These are phyloP conservation scores for Xylaria curta DNA, from an alignment of 495 filamentous ascomycete genomes.

Conservation along the genomic window DNA sequence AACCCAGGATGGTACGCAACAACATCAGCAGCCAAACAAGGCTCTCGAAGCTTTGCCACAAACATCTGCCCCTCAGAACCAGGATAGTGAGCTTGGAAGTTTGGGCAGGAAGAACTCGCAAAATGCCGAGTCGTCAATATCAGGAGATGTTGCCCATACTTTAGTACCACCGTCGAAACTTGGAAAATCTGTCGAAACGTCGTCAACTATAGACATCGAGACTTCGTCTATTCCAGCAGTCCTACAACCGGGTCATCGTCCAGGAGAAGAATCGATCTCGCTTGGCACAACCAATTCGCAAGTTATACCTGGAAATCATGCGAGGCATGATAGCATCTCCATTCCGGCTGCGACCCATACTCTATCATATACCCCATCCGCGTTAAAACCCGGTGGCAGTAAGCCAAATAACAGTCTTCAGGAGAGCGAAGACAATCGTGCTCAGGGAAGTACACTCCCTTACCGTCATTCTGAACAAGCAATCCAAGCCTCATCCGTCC, in stretches of 20 bases:
- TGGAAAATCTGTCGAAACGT: constrained; percentile 21
- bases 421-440: not conserved
- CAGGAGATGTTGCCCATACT: constrained; percentile 17
- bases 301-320: constrained; percentile 30
- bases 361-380: constrained; percentile 38
- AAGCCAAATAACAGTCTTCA: constrained; percentile 25
- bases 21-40: constrained; percentile 23
- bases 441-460: not conserved
- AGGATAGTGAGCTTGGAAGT: constrained; percentile 34
- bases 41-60: constrained; percentile 28
- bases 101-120: constrained; percentile 25
- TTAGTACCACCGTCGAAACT: constrained; percentile 31
- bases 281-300: constrained; percentile 10
- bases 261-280: constrained; percentile 4
- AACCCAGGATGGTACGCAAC: constrained; percentile 24
- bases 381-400: constrained; percentile 46
- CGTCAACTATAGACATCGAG: not conserved
- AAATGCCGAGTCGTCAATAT: not conserved
- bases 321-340: constrained; percentile 35
- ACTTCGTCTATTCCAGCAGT: constrained; percentile 25
- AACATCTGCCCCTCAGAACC: constrained; percentile 35
- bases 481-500: not conserved
- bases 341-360: not conserved
- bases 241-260: constrained; percentile 29
- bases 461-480: not conserved